These are phyloP conservation scores for Deinandra increscens DNA, from an alignment of 129 eudicot genomes.

Conservation along the genomic window DNA sequence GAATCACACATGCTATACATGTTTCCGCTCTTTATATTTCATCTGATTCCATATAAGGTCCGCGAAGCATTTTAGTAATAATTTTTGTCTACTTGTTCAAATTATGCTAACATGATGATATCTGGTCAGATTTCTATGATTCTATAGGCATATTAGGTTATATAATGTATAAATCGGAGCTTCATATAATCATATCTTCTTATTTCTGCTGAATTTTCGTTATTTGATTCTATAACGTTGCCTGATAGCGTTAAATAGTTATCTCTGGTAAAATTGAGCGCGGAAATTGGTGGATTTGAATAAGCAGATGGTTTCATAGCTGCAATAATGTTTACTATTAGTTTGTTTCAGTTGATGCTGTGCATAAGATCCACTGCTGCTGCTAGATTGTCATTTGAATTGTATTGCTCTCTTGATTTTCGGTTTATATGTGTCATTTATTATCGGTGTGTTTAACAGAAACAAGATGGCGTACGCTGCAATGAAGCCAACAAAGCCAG, in stretches of 20 bases:
- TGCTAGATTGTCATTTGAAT: background rate
- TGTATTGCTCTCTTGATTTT: background rate
- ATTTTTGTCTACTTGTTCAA: background rate
- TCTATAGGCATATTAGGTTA: background rate
- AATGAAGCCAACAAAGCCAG: slow-evolving; percentile 81
- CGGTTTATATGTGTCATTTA: background rate
- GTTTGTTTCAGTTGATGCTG: background rate
- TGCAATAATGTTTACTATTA: background rate
- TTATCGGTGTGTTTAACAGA: background rate
- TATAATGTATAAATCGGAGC: background rate
- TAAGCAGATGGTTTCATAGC: no score
- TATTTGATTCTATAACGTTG: background rate
- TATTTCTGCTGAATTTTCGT: background rate
- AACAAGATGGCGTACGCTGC: slow-evolving; percentile 72
- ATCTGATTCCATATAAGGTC: background rate
- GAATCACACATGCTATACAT: background rate
- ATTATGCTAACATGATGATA: background rate
- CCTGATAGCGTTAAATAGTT: background rate
- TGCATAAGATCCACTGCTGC: background rate
- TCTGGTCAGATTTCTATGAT: background rate
- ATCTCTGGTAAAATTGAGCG: background rate
- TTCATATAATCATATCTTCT: background rate
- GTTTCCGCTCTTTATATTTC: background rate
- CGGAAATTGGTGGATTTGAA: slow-evolving; percentile 2
- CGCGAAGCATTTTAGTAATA: background rate